Base-by-base conservation (phyloP, 1,139 yeast genomes). In the Sugiyamaella xylanicola region DNA sequence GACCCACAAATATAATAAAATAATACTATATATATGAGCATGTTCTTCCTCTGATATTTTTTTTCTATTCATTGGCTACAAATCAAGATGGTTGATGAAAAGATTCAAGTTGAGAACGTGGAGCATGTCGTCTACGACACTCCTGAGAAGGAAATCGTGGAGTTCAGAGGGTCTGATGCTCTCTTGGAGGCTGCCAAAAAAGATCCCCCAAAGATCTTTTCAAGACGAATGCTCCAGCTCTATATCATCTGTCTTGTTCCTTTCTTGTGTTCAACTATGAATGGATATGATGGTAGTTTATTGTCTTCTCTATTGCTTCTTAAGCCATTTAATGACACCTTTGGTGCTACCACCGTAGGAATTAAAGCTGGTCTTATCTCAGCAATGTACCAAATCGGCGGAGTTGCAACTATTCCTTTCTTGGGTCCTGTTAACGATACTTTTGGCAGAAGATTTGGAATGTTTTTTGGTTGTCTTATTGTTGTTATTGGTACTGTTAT, bases 401-500 rank as follows among this genome's bases (percentile, higher is more conserved):
- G 61, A 36, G 63, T 59, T 15, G 41, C 40, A 43, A 51, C 64
- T 21, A 50, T 61, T 40, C 61, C 63, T 21, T 62, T 61, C 53
- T 48, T 48, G 9, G 57, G 72, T 32, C 56, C 54, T 22, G 53
- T 47, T 15, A 35, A 37, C 37, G 63, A 61, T 53, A 53, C 42
- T 15, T 44, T 52, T 22, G 64, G 64, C 15, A 54, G 64, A 53
- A 45, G 57, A 44, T 50, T 56, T 29, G 63, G 59, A 1, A 58
- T 61, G 57, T 43, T 64, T 29, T 32, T 60, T n/a, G 72, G 71
- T 4, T 59, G 65, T 53, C 17, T 57, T 25, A 56, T 67, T 22
- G 62, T 68, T 17, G 56, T 67, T 16, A 39, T 67, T 19, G 72
- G 71, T 25, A 64, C 68, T n/a, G 42, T 65, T 13, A 58, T 68